Base-by-base conservation (phyloP, 306 rosid species). In the Trifolium pratense region DNA sequence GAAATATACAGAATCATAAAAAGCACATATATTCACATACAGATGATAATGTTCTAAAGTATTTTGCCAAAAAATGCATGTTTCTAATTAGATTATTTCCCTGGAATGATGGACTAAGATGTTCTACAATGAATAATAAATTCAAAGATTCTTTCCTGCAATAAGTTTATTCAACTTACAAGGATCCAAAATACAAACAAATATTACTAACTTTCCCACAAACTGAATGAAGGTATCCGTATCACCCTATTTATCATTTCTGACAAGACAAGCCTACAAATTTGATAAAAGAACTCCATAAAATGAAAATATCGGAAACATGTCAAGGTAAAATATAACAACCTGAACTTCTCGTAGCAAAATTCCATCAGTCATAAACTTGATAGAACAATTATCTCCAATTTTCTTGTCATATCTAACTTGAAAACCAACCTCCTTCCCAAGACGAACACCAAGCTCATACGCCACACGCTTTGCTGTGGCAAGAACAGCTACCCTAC, bases 331-430 rank as follows among this genome's bases (percentile, higher is more conserved):
- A 82, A 53, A 71, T 57, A 75, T 61, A 80, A 81, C 88, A 68
- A 91, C 98, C 96, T 93, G 97, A 82, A 93, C 89, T 87, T 91
- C 98, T 23, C 91, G 88, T 53, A 91, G 93, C 74, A 93, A 89
- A 81, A 93, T 93, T 77, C 97, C 97, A 85, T 93, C 98, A 6
- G 97, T 93, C 98, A 93, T 91, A 75, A 93, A 91, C 86, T 93
- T 91, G 86, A 93, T 86, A 36, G 98, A 91, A 78, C 97, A 77
- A 76, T 68, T 81, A 43, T 87, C 88, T 56, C 98, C 96, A 65
- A 93, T 85, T 76, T 64, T 89, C 82, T 91, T 93, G 87, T 91
- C 96, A 77, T 91, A 89, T 80, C 98, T 86, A 62, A 93, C 98
- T 86, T 93, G 97, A 86, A 87, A 93, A 65, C 97, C 97, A 31